phyloP scores from a whole-genome alignment of 1,139 yeast genomes.

The Schwanniomyces etchellsii region DNA sequence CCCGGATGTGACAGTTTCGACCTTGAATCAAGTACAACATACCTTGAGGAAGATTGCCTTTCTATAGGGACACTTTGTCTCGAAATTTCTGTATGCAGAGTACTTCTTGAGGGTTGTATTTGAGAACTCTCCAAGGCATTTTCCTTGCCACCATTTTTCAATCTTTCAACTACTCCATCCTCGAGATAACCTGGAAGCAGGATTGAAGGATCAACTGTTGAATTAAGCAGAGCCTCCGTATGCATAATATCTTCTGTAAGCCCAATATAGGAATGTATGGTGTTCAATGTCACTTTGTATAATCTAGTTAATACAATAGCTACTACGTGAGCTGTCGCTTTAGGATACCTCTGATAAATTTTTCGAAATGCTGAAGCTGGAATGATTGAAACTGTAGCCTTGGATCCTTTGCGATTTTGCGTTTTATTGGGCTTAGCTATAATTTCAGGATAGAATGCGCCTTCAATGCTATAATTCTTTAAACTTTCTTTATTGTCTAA shows the following conservation, averaged over 20 bases:
- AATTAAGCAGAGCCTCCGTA: slow-evolving; percentile 67
- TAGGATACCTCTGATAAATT: slow-evolving; percentile 72
- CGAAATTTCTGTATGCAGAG: slow-evolving; percentile 3
- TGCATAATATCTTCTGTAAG: slow-evolving; percentile 76
- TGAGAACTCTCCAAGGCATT: neutral
- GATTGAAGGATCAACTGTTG: slow-evolving; percentile 18
- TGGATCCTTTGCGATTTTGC: slow-evolving; percentile 6
- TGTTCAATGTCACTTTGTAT: slow-evolving; percentile 85
- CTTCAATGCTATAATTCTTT: neutral
- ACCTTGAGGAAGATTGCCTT: slow-evolving; percentile 41
- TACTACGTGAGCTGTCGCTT: slow-evolving; percentile 88
- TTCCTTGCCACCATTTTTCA: neutral
- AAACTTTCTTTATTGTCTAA: neutral
- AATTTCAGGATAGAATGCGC: slow-evolving; percentile 32
- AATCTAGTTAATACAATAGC: slow-evolving; percentile 86
- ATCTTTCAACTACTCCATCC: slow-evolving; percentile 43
- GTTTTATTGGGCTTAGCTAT: slow-evolving; percentile 52
- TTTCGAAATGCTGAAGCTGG: slow-evolving; percentile 79
- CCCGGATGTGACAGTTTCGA: slow-evolving; percentile 68
- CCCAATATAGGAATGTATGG: slow-evolving; percentile 83
- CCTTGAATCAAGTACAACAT: slow-evolving; percentile 60
- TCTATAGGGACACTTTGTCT: neutral
- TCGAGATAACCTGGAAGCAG: slow-evolving; percentile 56
- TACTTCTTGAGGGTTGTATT: slow-evolving; percentile 1
- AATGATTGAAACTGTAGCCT: slow-evolving; percentile 83